phyloP scores from a whole-genome alignment of 2,329 filamentous ascomycete genomes.

The Pseudodiploospora longispora region DNA sequence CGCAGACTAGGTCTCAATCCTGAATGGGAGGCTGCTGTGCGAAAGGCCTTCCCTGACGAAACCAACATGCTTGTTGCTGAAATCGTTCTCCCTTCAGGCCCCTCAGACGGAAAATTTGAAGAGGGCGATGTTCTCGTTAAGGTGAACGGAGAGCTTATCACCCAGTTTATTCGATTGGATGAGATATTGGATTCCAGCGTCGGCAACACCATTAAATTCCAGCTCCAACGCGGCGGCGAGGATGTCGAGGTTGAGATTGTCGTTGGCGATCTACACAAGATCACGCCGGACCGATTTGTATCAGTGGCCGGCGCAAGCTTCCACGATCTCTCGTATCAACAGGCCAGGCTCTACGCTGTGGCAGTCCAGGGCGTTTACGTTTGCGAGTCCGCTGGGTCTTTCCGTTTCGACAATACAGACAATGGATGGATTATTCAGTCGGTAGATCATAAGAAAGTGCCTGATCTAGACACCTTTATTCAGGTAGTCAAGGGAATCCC shows the following conservation, averaged over 20 bases:
- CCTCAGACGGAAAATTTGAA: conserved; percentile 77
- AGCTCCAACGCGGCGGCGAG: conserved; percentile 82
- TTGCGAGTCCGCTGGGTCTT: conserved; percentile 90
- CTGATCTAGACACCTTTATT: conserved; percentile 80
- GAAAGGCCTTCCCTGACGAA: conserved; percentile 79
- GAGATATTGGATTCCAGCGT: conserved; percentile 87
- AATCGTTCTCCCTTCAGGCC: conserved; percentile 85
- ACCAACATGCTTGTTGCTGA: conserved; percentile 97
- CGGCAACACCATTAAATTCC: conserved; percentile 64
- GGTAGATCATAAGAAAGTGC: conserved; percentile 84
- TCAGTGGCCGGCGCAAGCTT: conserved; percentile 91
- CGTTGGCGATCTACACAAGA: conserved; percentile 84
- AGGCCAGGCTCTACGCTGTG: conserved; percentile 91
- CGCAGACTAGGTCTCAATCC: conserved; percentile 76
- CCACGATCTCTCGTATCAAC: conserved; percentile 94
- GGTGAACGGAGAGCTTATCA: conserved; percentile 87
- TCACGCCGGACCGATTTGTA: conserved; percentile 93
- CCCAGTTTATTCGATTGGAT: conserved; percentile 86
- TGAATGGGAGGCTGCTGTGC: conserved; percentile 78
- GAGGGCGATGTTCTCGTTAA: conserved; percentile 92
- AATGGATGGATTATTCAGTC: conserved; percentile 92
- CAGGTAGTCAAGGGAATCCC: conserved; percentile 85
- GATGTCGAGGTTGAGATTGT: conserved; percentile 77
- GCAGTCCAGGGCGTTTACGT: conserved; percentile 88
- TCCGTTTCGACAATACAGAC: conserved; percentile 84